Evolutionary conservation across 306 rosid species (phyloP), one percentile per base, ranked within the genome.

Genomic region (Fragaria ananassa): DNA sequence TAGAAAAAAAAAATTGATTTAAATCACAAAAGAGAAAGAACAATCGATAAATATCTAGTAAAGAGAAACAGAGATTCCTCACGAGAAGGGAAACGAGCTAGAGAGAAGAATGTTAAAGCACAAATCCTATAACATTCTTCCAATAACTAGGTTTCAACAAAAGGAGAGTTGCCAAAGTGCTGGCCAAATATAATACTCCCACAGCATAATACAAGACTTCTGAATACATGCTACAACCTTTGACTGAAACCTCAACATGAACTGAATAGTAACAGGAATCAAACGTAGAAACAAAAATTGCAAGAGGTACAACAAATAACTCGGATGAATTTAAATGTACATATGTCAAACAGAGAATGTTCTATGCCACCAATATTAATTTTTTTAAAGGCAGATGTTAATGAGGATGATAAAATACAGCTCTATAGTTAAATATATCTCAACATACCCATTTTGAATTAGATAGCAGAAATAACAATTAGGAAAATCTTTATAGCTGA

Each of bases 11-110:
- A 53, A 49, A 37, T 37, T 17, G n/a, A 78, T 78, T 62, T 54
- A 80, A 71, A 31, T 57, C 8, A 15, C 29, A 60, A 82, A 19
- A 19, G 63, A 60, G 70, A 29, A 34, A 75, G 27, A 27, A 44
- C 25, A 57, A 35, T 50, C 2, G 1, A 53, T 21, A 66, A 4
- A 60, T 12, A 19, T 35, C 19, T 11, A 8, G 35, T 31, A 68
- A 9, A 17, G 34, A 58, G 29, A 57, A 15, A 1, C 3, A 72
- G 62, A 39, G 53, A 72, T 45, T 60, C 65, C 50, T 35, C 76
- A 12, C 4, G 1, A 23, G n/a, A 10, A 13, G 53, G 14, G 53
- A 54, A 11, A 70, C 29, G 45, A 29, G 9, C 23, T 4, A 19
- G 34, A 53, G 0, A 70, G 37, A 68, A 68, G 39, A 45, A 23